A percentile compares a stretch with the other conserved stretches of the same genome.
Conservation (phyloP, 2,329 filamentous ascomycete genomes). For the Botryotinia globosa region DNA sequence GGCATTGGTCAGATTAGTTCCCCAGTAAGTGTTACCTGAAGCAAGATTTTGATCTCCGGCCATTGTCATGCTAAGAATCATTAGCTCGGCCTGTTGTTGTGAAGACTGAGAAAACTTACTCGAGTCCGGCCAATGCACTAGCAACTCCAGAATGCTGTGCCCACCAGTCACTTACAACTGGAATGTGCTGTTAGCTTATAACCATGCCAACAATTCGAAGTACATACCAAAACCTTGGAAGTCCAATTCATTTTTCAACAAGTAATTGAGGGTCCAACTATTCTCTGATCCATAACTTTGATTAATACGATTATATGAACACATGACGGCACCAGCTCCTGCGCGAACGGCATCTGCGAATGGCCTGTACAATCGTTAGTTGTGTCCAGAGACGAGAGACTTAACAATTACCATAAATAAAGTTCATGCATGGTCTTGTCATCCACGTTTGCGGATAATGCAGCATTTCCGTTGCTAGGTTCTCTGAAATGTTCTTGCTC, state of each 20-base stretch:
- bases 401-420: constrained; percentile 48
- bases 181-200: constrained; percentile 17
- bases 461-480: constrained; percentile 42
- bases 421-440: constrained; percentile 61
- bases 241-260: constrained; percentile 76
- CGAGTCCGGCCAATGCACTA: constrained; percentile 70
- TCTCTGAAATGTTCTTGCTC: constrained; percentile 60
- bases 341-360: constrained; percentile 60
- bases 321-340: constrained; percentile 80
- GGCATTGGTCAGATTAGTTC: constrained; percentile 79
- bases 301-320: constrained; percentile 63
- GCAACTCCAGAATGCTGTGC: constrained; percentile 69
- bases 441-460: constrained; percentile 62
- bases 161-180: constrained; percentile 73
- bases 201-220: neutral
- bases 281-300: constrained; percentile 80
- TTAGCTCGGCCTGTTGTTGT: neutral
- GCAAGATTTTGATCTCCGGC: constrained; percentile 77
- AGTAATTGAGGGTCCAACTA: constrained; percentile 68
- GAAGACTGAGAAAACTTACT: neutral
- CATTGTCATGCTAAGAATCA: constrained; percentile 66
- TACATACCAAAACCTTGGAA: constrained; percentile 65
- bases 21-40: constrained; percentile 63
- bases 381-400: too few relatives aligned
- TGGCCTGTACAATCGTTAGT: constrained; percentile 39